Base-by-base conservation (phyloP, 2,329 filamentous ascomycete genomes). In the Aspergillus japonicus region DNA sequence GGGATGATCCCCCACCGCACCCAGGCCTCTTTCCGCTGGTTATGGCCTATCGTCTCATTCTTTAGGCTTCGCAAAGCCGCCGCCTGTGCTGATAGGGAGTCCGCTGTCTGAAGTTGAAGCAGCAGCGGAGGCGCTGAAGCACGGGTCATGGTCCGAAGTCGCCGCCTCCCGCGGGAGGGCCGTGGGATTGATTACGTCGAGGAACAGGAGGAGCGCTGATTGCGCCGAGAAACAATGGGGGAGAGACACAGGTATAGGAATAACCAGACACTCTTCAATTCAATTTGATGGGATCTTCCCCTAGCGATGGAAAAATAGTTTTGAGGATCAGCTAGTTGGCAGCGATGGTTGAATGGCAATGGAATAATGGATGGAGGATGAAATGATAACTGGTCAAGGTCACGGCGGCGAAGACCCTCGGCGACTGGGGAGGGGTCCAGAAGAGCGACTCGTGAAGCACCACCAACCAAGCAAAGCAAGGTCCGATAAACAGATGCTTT, bases 1-100 rank as follows among this genome's bases (percentile, higher is more conserved):
- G 81, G 79, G 29, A 85, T 80, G 52, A 90, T 78, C 35, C 93
- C 93, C 57, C 85, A 79, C 59, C 81, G 81, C 47, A 97, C 83
- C 81, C 89, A 93, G 58, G 86, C 77, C 76, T 94, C 89, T 77
- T 99, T 99, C 74, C 89, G 88, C 74, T 94, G 88, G 35, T 89
- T 84, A 75, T 98, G 92, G 24, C 95, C 95, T 61, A 96, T 87
- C 51, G 96, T 84, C 64, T 95, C 90, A 75, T 96, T 95, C 80
- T 96, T 98, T 31, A 99, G 80, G 47, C 82, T 81, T 65, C 88
- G 86, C 49, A 97, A 82, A 53, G 87, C 85, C 26, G 81, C 78
- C 47, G 85, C 69, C 62, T 76, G 77, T 50, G 71, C 70, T 47
- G 70, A 72, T 57, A 72, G 64, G 60, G 74, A 78, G 51, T 75